phyloP scores from a whole-genome alignment of 176 grass and related monocot species.

The Cenchrus americanus region DNA sequence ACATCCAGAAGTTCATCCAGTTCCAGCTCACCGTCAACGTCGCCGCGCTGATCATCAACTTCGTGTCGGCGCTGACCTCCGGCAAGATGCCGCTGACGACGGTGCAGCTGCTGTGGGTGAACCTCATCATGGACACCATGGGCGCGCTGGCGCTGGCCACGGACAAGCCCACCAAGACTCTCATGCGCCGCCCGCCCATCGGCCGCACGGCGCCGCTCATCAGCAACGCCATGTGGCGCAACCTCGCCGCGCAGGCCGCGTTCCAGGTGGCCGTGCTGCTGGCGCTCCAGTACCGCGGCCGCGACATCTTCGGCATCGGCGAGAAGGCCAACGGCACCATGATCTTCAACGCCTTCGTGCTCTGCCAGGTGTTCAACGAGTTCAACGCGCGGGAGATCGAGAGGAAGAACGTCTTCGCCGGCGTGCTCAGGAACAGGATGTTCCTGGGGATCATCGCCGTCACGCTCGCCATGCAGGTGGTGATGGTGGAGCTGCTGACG shows the following conservation, averaged over 20 bases:
- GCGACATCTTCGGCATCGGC: conserved; percentile 22
- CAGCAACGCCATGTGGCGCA: conserved; percentile 91
- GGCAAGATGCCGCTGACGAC: conserved; percentile 67
- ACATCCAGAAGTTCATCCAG: conserved; percentile 87
- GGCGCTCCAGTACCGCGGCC: conserved; percentile 59
- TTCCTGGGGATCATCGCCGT: conserved; percentile 73
- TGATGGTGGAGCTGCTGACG: conserved; percentile 89
- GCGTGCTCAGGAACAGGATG: conserved; percentile 66
- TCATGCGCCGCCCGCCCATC: conserved; percentile 64
- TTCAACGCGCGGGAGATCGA: conserved; percentile 86
- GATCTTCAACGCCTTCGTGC: conserved; percentile 91
- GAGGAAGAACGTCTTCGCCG: conserved; percentile 77
- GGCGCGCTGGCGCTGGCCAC: conserved; percentile 70
- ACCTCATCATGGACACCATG: conserved; percentile 93
- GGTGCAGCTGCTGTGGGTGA: conserved; percentile 80
- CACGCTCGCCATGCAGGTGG: conserved; percentile 63
- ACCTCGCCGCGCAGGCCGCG: conserved; percentile 58
- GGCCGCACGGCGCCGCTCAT: conserved; percentile 78
- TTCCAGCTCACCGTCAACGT: conserved; percentile 95
- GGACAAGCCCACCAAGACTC: conserved; percentile 49
- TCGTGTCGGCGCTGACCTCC: conserved; percentile 49
- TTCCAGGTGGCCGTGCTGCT: conserved; percentile 72
- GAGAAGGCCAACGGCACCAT: conserved; percentile 73
- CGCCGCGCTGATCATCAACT: conserved; percentile 60
- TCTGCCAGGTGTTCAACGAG: conserved; percentile 96